Base-by-base conservation (phyloP, 305 asterid genomes). In the Solanum hybrid region DNA sequence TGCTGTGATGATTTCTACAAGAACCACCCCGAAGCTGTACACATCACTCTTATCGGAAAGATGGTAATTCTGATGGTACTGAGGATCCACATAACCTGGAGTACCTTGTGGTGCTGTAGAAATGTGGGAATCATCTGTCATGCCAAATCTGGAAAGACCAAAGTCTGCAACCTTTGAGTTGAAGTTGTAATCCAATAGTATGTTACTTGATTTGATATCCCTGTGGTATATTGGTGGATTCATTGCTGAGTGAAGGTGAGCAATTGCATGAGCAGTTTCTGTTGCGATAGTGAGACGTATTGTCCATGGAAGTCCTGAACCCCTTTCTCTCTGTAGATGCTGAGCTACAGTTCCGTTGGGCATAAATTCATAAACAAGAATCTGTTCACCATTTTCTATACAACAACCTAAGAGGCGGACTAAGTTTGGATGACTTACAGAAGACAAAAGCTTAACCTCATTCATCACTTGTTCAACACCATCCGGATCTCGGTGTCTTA, bases 101-200 rank as follows among this genome's bases (percentile, higher is more conserved):
- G 99, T 97, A 35, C 99, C 99, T 88, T 97, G 99, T 4, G 99
- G 99, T 3, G 99, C 98, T 1, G 99, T 97, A 76, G 99, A 97
- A 78, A 97, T 92, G 85, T 97, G 98, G 79, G 99, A 97, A 89
- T 97, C 98, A 72, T 96, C 98, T 35, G 90, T 93, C 99, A 96
- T 95, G 35, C 98, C 99, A n/a, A 95, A 91, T 91, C 99, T 94
- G 1, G 98, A 97, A 26, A 97, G 98, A 27, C 99, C 99, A 26
- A 97, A 97, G 40, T 97, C 99, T 7, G 99, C 99, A 2, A 97
- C 98, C 90, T 96, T 97, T 10, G 99, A 96, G 85, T 92, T 95
- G 97, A 93, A 97, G 90, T 93, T 93, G 92, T 72, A 93, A 71
- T 96, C 99, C 34, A 97, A 64, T 9, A 98, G 95, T 87, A 98